Evolutionary conservation across 1,284 basidiomycete species (phyloP).

Genomic region (Cutaneotrichosporon sp.): DNA sequence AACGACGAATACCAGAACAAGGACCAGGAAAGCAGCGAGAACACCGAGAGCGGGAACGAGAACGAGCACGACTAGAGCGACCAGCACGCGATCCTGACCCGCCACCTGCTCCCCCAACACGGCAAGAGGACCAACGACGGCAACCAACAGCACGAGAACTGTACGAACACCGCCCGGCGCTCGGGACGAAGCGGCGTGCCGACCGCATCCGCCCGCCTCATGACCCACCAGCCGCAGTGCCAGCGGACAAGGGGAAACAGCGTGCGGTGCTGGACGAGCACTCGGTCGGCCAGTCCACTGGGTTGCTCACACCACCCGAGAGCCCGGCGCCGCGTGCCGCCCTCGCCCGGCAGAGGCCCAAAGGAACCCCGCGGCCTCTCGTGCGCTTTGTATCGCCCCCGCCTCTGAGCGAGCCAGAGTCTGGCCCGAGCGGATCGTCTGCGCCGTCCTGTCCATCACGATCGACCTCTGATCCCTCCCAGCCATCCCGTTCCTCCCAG

Average conservation of each 20-base stretch:
- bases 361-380: not conserved
- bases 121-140: no score
- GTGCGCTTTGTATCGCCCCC: conserved; percentile 2
- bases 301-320: conserved; percentile 15
- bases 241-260: not conserved
- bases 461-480: not conserved
- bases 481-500: not conserved
- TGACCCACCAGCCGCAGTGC: not conserved
- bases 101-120: no score
- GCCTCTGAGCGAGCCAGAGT: not conserved
- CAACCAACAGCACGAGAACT: not conserved
- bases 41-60: no score
- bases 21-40: not conserved
- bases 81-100: no score
- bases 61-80: no score
- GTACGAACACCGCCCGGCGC: not conserved
- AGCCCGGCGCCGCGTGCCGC: conserved; percentile 4
- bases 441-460: not conserved
- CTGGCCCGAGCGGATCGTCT: not conserved
- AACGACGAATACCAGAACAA: not conserved
- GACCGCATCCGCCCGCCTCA: not conserved
- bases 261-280: not conserved
- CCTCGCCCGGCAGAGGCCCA: not conserved
- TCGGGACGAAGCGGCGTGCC: not conserved
- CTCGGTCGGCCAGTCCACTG: conserved; percentile 7